These are phyloP conservation scores for Teunomyces panamensis DNA, from an alignment of 805 yeast species.

Conservation along the genomic window DNA sequence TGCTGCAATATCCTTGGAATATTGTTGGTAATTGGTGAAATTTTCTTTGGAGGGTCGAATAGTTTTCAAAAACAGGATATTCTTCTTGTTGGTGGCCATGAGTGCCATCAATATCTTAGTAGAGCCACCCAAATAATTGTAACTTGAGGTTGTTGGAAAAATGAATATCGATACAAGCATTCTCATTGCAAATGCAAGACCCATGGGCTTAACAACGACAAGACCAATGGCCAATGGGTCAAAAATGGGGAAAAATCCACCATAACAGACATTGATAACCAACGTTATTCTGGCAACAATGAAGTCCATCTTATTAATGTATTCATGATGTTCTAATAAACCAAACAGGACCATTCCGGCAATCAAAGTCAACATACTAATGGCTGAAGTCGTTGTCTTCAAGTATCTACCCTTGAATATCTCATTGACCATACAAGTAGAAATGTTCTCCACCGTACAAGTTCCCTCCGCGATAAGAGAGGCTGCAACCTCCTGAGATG, in stretches of 20 bases:
- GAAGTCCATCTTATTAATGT: conserved; percentile 11
- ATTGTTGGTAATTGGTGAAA: conserved; percentile 22
- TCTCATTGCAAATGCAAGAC: conserved; percentile 20
- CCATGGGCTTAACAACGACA: conserved; percentile 23
- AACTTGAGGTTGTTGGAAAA: conserved; percentile 28
- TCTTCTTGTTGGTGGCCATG: conserved; percentile 14
- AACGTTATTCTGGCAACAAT: conserved; percentile 21
- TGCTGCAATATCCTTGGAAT: conserved; percentile 14
- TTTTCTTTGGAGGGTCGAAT: conserved; percentile 25
- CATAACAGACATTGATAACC: conserved; percentile 22
- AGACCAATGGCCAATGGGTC: conserved; percentile 18
- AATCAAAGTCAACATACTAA: conserved; percentile 21
- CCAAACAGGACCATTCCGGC: conserved; percentile 23
- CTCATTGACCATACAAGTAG: conserved; percentile 16
- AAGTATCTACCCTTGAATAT: conserved; percentile 27
- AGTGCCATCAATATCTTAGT: conserved; percentile 13
- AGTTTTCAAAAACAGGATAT: conserved; percentile 20
- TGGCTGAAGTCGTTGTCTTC: conserved; percentile 19
- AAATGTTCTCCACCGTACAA: conserved; percentile 20
- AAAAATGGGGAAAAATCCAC: conserved; percentile 25
- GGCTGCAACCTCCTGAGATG: conserved; percentile 14
- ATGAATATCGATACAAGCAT: conserved; percentile 17
- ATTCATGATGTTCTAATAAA: conserved; percentile 5
- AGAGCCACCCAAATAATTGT: conserved; percentile 17
- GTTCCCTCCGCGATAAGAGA: conserved; percentile 21